These are phyloP conservation scores for Cyclotella kingstonii DNA, from an alignment of 108 stramenopile genomes.

Conservation along the genomic window DNA sequence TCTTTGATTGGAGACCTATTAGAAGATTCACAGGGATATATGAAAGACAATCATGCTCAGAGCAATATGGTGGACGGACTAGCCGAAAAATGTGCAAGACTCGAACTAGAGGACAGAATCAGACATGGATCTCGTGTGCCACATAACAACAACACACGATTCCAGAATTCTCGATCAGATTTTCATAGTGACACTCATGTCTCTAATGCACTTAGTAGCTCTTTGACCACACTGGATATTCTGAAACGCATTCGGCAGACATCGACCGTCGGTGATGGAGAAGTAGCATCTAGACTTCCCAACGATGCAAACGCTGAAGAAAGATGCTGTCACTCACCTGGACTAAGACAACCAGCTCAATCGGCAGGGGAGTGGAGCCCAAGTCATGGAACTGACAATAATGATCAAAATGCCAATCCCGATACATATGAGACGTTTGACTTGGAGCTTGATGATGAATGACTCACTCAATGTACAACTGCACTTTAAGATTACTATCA, in stretches of 20 bases:
- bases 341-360: too few relatives aligned
- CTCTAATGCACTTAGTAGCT: slow-evolving; percentile 21
- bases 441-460: slow-evolving; percentile 18
- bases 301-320: background rate
- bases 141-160: background rate
- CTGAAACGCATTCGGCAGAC: slow-evolving; percentile 12
- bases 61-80: too few relatives aligned
- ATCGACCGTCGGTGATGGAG: background rate
- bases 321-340: too few relatives aligned
- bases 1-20: slow-evolving; percentile 9
- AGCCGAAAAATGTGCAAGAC: too few relatives aligned
- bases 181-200: background rate
- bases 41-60: too few relatives aligned
- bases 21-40: too few relatives aligned
- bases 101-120: too few relatives aligned
- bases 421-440: slow-evolving; percentile 29
- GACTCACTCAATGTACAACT: background rate
- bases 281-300: background rate
- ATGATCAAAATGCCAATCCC: slow-evolving; percentile 16
- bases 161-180: background rate
- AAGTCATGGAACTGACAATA: slow-evolving; percentile 3
- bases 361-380: background rate
- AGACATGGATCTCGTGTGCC: too few relatives aligned
- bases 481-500: too few relatives aligned
- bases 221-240: slow-evolving; percentile 43